A percentile compares a stretch with the other conserved stretches of the same genome.
These are phyloP conservation scores for Cladosporium sphaerospermum DNA, from an alignment of 2,329 filamentous ascomycete species.

Conservation along the genomic window DNA sequence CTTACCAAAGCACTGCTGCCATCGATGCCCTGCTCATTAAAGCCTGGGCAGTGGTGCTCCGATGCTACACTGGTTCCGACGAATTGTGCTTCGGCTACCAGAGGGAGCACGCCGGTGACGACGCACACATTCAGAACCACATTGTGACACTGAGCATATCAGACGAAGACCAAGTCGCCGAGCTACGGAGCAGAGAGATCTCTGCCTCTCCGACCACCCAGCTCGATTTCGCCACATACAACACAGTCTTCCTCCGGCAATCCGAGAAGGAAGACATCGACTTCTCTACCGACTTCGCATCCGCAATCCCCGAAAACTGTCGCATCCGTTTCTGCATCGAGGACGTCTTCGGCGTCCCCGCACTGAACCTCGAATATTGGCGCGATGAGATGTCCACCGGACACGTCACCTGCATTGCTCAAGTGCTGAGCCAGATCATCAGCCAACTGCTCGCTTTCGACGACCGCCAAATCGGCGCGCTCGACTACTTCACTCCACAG, in stretches of 20 bases:
- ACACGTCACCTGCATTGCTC: constrained; percentile 8
- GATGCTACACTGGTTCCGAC: constrained; percentile 8
- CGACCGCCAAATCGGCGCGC: not conserved
- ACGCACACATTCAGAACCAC: not conserved
- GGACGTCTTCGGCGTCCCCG: constrained; percentile 5
- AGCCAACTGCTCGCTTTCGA: constrained; percentile 1
- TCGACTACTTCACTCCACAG: constrained; percentile 10
- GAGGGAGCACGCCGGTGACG: not conserved
- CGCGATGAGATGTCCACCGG: constrained; percentile 7
- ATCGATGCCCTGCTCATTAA: constrained; percentile 7
- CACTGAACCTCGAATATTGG: constrained; percentile 7
- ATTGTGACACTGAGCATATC: not conserved
- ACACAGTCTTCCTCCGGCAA: constrained; percentile 8
- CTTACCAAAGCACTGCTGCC: constrained; percentile 1
- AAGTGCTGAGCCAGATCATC: constrained; percentile 5
- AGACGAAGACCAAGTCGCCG: constrained; percentile 1
- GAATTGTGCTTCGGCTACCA: not conserved
- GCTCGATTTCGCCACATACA: constrained; percentile 4
- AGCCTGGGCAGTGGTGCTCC: constrained; percentile 6
- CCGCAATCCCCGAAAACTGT: not conserved
- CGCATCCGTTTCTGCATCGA: constrained; percentile 7
- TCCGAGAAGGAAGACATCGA: constrained; percentile 8
- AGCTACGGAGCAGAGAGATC: constrained; percentile 3
- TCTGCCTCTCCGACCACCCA: not conserved
- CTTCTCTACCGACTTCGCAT: not conserved